Evolutionary conservation across 495 filamentous ascomycete species (phyloP).

Genomic region (Penicillium diatomitis): DNA sequence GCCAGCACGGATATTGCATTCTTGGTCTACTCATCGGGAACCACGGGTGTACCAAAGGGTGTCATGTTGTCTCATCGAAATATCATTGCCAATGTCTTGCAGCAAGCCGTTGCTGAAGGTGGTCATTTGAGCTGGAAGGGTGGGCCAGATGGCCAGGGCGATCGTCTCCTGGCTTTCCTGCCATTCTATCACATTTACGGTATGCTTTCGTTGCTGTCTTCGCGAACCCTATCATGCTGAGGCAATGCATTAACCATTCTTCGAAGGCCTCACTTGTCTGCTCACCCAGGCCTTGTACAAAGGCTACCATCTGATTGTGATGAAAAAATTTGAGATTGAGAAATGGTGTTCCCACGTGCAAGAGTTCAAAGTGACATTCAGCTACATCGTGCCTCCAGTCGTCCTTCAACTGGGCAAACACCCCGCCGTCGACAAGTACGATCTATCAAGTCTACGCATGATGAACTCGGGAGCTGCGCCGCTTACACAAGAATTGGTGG

Average conservation of each 20-base stretch:
- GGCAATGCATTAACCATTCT: conserved; percentile 48
- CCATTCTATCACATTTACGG: conserved; percentile 97
- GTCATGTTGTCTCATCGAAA: conserved; percentile 84
- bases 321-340: conserved; percentile 78
- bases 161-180: conserved; percentile 68
- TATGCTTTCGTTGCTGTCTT: conserved; percentile 12
- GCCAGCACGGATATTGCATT: conserved; percentile 46
- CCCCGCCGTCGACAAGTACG: conserved; percentile 66
- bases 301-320: conserved; percentile 63
- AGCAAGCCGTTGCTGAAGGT: conserved; percentile 49
- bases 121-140: conserved; percentile 50
- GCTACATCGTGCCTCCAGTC: conserved; percentile 79
- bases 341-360: conserved; percentile 70
- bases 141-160: conserved; percentile 53
- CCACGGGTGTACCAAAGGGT: conserved; percentile 85
- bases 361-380: conserved; percentile 62
- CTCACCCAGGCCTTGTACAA: conserved; percentile 55
- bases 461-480: conserved; percentile 88
- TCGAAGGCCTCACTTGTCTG: conserved; percentile 57
- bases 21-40: conserved; percentile 83
- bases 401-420: conserved; percentile 73
- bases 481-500: conserved; percentile 71
- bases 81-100: conserved; percentile 62
- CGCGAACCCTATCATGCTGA: neutral
- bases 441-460: conserved; percentile 71